Evolutionary conservation across 495 filamentous ascomycete genomes (phyloP), one percentile per base, ranked within the genome.

Genomic region (Xylaria curta): DNA sequence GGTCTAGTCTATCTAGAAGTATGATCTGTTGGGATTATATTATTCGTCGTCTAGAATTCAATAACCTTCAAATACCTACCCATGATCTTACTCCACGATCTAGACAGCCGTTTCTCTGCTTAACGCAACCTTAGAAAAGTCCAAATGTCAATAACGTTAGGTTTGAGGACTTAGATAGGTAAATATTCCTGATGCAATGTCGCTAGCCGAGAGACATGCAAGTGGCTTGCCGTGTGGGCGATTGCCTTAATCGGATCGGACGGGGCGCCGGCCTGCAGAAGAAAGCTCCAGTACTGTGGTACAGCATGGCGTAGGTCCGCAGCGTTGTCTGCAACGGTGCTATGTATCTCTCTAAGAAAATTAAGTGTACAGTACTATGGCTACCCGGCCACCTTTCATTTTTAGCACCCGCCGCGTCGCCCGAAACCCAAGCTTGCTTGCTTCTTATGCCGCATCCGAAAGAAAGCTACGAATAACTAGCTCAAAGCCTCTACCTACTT

Each of bases 341-440:
- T n/a, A 33, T 40, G 33, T 1, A 33, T 8, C 9, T 8, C 38
- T 10, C 12, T 3, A 42, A 13, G 38, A 13, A 42, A 42, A 13
- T 42, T 13, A 42, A 12, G 38, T 42, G 38, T 42, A 42, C 38
- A 13, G 38, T 42, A 42, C 38, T 10, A 12, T 38, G 36, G 36
- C 36, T 7, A 7, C 33, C 49, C 47, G 33, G 64, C 49, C 65
- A 67, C 65, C 47, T 67, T 67, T 67, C 47, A 19, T 67, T n/a
- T 49, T 65, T 66, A 19, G 65, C 49, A 24, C 65, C 49, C 49
- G 49, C 65, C 65, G 61, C 61, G 61, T 64, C 24, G 61, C 61
- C 61, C 59, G 59, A 62, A 19, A 42, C 59, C 36, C 6, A 62
- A 42, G 40, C 38, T 31, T 64, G 31, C 26, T 53, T 53, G 49